Conservation (phyloP, 371 early-diverging fungal genomes). For the Mortierella sp. region DNA sequence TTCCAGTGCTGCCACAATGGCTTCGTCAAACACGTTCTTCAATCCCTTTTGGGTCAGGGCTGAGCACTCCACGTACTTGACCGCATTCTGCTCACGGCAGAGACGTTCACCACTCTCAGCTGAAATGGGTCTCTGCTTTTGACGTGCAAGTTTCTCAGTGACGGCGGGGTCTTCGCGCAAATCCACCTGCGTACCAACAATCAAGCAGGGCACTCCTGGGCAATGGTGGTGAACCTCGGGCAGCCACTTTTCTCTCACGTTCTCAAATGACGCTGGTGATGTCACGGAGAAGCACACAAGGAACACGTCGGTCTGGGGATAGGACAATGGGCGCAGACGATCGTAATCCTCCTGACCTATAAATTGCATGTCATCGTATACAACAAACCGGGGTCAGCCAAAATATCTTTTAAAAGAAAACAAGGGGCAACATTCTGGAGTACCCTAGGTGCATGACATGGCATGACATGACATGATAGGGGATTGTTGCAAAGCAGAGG, state of each 20-base stretch:
- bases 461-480: slow-evolving; percentile 4
- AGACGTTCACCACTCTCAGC: slow-evolving; percentile 87
- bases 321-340: slow-evolving; percentile 95
- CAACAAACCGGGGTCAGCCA: slow-evolving; percentile 18
- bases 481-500: no score
- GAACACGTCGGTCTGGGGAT: slow-evolving; percentile 95
- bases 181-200: slow-evolving; percentile 98
- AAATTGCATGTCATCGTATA: slow-evolving; percentile 9
- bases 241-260: slow-evolving; percentile 91
- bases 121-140: slow-evolving; percentile 86
- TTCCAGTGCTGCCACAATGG: slow-evolving; percentile 97
- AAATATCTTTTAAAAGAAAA: slow-evolving; percentile 10
- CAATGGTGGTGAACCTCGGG: slow-evolving; percentile 97
- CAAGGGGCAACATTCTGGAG: slow-evolving; percentile 10
- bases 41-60: slow-evolving; percentile 95
- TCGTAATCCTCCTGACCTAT: slow-evolving; percentile 97
- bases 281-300: slow-evolving; percentile 97
- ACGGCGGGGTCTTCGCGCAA: slow-evolving; percentile 88
- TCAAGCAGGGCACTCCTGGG: slow-evolving; percentile 95
- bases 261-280: slow-evolving; percentile 92
- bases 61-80: slow-evolving; percentile 98
- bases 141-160: slow-evolving; percentile 83
- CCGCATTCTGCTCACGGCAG: slow-evolving; percentile 90
- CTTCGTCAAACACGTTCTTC: slow-evolving; percentile 99
- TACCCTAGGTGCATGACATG: slow-evolving; percentile 22